phyloP scores from a whole-genome alignment of 2,329 filamentous ascomycete species.

The Exophiala sideris region DNA sequence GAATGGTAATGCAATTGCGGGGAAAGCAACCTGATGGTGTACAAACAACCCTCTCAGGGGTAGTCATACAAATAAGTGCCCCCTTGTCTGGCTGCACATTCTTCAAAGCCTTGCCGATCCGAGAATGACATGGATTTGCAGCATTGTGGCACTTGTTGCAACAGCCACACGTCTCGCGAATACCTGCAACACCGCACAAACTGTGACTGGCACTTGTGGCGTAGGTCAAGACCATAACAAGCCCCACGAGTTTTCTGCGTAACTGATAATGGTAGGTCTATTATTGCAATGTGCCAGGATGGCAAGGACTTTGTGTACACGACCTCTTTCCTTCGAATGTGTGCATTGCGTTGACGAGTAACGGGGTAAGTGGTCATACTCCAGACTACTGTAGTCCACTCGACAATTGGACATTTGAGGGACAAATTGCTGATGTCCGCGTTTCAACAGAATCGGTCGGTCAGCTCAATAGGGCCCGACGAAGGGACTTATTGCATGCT shows the following conservation, averaged over 20 bases:
- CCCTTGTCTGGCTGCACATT: background rate
- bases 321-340: background rate
- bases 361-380: background rate
- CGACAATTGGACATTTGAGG: too few relatives aligned
- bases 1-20: background rate
- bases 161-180: background rate
- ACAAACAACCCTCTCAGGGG: background rate
- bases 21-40: background rate
- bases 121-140: background rate
- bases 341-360: constrained; percentile 2
- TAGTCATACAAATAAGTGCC: background rate
- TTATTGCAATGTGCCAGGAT: constrained; percentile 3
- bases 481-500: constrained; percentile 3
- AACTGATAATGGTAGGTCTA: background rate
- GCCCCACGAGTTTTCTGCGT: background rate
- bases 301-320: background rate
- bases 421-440: background rate
- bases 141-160: background rate
- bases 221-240: background rate
- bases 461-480: constrained; percentile 10
- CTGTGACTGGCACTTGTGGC: background rate
- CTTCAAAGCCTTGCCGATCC: background rate
- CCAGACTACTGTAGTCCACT: background rate
- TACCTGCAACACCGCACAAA: background rate
- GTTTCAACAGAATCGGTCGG: constrained; percentile 4